Conservation (phyloP, 495 filamentous ascomycete genomes). For the Podospora didyma region DNA sequence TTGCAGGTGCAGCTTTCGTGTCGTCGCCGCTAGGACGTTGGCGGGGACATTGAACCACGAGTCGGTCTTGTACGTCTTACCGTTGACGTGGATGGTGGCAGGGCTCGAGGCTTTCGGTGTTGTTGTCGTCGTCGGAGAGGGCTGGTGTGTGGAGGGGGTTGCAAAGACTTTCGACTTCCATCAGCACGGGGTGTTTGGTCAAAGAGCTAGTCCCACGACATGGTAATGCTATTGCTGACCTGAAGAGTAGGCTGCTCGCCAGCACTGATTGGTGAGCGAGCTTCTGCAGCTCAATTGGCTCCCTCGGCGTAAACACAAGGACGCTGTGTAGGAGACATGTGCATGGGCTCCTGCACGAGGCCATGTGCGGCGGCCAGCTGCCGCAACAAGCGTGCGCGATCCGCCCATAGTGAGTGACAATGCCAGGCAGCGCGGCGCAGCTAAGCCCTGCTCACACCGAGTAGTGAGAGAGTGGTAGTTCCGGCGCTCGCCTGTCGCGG, state of each 20-base stretch:
- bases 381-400: constrained; percentile 11
- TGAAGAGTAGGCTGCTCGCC: constrained; percentile 19
- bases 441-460: no score
- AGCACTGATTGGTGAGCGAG: not conserved
- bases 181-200: not conserved
- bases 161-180: not conserved
- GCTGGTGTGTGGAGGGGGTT: not conserved
- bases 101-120: not conserved
- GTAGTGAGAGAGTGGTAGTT: no score
- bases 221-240: constrained; percentile 14
- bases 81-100: constrained; percentile 47
- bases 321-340: not conserved
- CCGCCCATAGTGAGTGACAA: constrained; percentile 11
- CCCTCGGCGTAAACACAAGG: constrained; percentile 4
- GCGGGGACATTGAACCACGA: constrained; percentile 81
- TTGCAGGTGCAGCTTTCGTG: constrained; percentile 76
- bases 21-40: constrained; percentile 67
- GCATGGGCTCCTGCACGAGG: not conserved
- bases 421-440: not conserved
- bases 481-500: no score
- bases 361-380: constrained; percentile 6
- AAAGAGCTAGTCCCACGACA: not conserved
- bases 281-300: constrained; percentile 3
- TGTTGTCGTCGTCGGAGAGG: not conserved
- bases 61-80: constrained; percentile 62